phyloP scores from a whole-genome alignment of 192 early-diverging fungal species.

The Chytriomyces sp. region DNA sequence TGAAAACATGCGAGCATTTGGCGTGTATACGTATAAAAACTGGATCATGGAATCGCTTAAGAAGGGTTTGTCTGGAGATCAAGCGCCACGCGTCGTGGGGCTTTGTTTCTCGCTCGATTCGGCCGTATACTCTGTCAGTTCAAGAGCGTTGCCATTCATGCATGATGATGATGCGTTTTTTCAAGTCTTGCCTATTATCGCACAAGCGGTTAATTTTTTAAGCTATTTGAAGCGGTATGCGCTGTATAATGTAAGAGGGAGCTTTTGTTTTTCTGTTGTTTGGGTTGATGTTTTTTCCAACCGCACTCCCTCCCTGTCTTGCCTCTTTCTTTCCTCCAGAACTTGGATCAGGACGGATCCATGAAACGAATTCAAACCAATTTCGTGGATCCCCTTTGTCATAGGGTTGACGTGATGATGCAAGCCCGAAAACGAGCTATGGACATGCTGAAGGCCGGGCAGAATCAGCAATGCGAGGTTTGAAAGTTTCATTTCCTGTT shows the following conservation, averaged over 20 bases:
- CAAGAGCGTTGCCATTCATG: neutral
- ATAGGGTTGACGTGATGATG: neutral
- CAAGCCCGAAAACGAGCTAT: neutral
- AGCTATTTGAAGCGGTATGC: slow-evolving; percentile 13
- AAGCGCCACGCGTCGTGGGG: neutral
- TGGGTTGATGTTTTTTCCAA: neutral
- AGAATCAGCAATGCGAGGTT: slow-evolving; percentile 1
- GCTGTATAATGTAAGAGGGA: neutral
- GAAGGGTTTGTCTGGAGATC: neutral
- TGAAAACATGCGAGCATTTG: slow-evolving; percentile 15
- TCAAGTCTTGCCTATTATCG: neutral
- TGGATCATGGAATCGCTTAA: neutral
- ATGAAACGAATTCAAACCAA: slow-evolving; percentile 1
- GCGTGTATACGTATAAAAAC: slow-evolving; percentile 21
- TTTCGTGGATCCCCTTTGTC: slow-evolving; percentile 5
- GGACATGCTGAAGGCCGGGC: neutral
- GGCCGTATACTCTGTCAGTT: neutral
- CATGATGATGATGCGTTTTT: slow-evolving; percentile 21
- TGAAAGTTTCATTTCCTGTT: neutral
- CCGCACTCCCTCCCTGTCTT: neutral
- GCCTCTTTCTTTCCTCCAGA: neutral
- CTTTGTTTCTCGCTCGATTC: neutral
- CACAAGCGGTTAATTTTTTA: slow-evolving; percentile 19
- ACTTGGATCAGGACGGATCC: neutral
- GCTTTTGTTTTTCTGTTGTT: neutral